Percentiles rank a stretch among this genome's conserved stretches.
Conservation (phyloP, 148 eudicot genomes). For the Simmondsia chinensis region DNA sequence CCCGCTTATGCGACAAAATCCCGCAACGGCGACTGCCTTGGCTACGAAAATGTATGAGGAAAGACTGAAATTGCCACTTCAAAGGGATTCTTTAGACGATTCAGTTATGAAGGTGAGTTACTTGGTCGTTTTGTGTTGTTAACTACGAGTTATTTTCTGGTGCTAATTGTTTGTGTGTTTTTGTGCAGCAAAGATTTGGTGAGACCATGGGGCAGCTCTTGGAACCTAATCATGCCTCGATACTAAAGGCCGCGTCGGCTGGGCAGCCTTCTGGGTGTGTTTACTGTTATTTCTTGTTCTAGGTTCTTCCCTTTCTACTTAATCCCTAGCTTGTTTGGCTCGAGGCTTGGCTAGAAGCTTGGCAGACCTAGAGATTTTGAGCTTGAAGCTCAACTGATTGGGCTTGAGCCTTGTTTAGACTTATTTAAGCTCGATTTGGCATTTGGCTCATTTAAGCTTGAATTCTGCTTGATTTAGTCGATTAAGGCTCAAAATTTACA, state of each 20-base stretch:
- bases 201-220: constrained; percentile 45
- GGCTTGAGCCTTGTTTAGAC: too few relatives aligned
- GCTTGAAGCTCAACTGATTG: too few relatives aligned
- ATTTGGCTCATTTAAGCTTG: too few relatives aligned
- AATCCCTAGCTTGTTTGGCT: too few relatives aligned
- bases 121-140: neutral
- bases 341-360: too few relatives aligned
- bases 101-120: constrained; percentile 37
- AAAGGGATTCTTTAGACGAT: constrained; percentile 53
- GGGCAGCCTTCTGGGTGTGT: constrained; percentile 60
- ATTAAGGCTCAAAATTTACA: too few relatives aligned
- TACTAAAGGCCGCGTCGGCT: constrained; percentile 45
- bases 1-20: constrained; percentile 37
- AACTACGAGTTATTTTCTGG: neutral
- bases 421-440: too few relatives aligned
- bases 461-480: too few relatives aligned
- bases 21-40: constrained; percentile 48
- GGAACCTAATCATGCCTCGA: constrained; percentile 45
- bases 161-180: constrained; percentile 3
- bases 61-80: constrained; percentile 42
- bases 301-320: neutral
- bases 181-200: constrained; percentile 62
- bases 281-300: neutral
- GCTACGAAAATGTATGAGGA: constrained; percentile 65
- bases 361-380: too few relatives aligned